Evolutionary conservation across 768 basidiomycete genomes (phyloP).

Genomic region (Podaxis carcinomalis): DNA sequence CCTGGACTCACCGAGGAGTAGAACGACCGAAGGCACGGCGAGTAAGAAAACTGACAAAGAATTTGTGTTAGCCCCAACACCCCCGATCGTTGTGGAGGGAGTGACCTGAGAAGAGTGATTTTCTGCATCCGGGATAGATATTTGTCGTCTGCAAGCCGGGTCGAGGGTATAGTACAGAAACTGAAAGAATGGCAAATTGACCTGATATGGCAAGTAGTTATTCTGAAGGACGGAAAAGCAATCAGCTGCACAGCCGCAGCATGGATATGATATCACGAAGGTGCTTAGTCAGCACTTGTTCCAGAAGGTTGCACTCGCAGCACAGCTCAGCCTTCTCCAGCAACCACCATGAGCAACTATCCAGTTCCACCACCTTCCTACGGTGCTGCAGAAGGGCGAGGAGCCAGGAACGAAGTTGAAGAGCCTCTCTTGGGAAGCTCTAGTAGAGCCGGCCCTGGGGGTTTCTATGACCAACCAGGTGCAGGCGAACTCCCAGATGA

Average conservation of each 20-base stretch:
- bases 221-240: constrained; percentile 1
- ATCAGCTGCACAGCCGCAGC: constrained; percentile 1
- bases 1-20: too few species aligned
- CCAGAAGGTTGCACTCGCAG: not conserved
- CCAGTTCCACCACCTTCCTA: constrained; percentile 63
- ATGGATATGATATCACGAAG: not conserved
- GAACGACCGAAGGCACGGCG: too few species aligned
- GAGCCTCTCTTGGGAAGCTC: constrained; percentile 59
- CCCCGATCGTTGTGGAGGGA: too few species aligned
- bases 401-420: constrained; percentile 27
- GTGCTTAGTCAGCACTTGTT: constrained; percentile 8
- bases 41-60: too few species aligned
- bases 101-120: not conserved
- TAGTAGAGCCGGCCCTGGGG: constrained; percentile 38
- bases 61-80: too few species aligned
- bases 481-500: constrained; percentile 83
- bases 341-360: constrained; percentile 54
- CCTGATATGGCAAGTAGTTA: not conserved
- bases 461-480: constrained; percentile 70
- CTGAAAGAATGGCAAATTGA: not conserved
- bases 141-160: not conserved
- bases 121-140: constrained; percentile 1
- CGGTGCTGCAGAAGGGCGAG: constrained; percentile 33
- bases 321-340: constrained; percentile 10
- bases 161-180: not conserved